These are phyloP conservation scores for Phalaenopsis aphrodite DNA, from an alignment of 106 monocot species.

Conservation along the genomic window DNA sequence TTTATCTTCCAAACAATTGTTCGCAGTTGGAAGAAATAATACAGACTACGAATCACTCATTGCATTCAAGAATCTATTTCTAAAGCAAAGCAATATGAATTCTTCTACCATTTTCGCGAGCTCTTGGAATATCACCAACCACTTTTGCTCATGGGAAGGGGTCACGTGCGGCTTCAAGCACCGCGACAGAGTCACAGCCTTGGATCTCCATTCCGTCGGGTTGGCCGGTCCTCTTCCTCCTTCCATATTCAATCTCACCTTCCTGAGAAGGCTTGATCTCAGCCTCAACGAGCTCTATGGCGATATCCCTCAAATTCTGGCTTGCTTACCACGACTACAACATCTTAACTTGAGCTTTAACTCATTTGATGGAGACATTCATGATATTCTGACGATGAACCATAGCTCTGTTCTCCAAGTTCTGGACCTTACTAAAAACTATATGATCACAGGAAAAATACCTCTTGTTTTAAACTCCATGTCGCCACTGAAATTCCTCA, in stretches of 20 bases:
- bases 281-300: slow-evolving; percentile 24
- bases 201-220: slow-evolving; percentile 15
- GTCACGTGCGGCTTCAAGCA: slow-evolving; percentile 19
- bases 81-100: background rate
- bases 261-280: slow-evolving; percentile 22
- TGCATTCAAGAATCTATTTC: background rate
- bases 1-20: no score
- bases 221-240: slow-evolving; percentile 30
- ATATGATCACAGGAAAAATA: slow-evolving; percentile 12
- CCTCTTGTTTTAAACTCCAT: background rate
- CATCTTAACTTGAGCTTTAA: slow-evolving; percentile 32
- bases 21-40: no score
- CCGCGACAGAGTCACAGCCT: slow-evolving; percentile 9
- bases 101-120: background rate
- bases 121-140: slow-evolving; percentile 31
- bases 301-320: slow-evolving; percentile 25
- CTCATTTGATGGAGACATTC: slow-evolving; percentile 14
- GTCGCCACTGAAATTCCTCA: background rate
- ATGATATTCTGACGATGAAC: background rate
- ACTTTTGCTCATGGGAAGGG: slow-evolving; percentile 39
- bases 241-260: slow-evolving; percentile 33
- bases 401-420: background rate
- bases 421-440: slow-evolving; percentile 1
- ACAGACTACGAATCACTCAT: background rate
- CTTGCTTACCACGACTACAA: slow-evolving; percentile 8